A percentile compares a stretch with the other conserved stretches of the same genome.
phyloP scores from a whole-genome alignment of 345 rosid genomes.

The Corchorus olitorius region DNA sequence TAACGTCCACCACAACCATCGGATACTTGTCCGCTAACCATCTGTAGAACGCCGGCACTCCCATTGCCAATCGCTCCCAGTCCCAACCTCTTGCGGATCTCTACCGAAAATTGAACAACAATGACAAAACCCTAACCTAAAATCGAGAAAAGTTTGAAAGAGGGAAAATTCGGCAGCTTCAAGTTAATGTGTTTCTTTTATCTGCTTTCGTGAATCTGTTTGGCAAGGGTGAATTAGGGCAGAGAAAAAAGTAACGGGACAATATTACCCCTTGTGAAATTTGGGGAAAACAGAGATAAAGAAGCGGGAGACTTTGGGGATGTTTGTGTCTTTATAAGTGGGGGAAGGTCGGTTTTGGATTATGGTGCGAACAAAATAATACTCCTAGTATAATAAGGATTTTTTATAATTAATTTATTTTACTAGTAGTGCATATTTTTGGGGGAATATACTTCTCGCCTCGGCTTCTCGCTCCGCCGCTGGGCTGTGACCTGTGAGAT shows the following conservation, averaged over 20 bases:
- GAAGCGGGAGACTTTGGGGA: background rate
- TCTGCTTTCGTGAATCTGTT: background rate
- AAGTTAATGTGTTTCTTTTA: background rate
- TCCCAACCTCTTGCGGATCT: conserved; percentile 17
- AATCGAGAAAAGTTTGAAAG: background rate
- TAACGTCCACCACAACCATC: conserved; percentile 64
- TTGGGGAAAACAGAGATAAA: background rate
- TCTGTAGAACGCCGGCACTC: conserved; percentile 92
- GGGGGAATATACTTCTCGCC: background rate
- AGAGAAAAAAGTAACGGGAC: background rate
- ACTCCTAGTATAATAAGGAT: too few relatives aligned
- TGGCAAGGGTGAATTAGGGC: conserved; percentile 20
- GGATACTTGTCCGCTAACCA: conserved; percentile 97
- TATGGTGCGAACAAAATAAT: background rate
- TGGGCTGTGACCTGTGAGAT: background rate
- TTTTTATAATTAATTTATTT: too few relatives aligned
- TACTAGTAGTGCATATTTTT: too few relatives aligned
- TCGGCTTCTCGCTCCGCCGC: background rate
- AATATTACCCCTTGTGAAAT: background rate
- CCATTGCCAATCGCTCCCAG: conserved; percentile 46
- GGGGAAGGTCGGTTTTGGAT: background rate
- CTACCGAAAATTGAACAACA: background rate
- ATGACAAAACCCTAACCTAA: conserved; percentile 24
- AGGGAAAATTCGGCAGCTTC: background rate
- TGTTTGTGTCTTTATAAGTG: background rate